Percentiles rank a stretch among this genome's conserved stretches.
These are phyloP conservation scores for Phytophthora foliorum DNA, from an alignment of 352 stramenopile species.

Conservation along the genomic window DNA sequence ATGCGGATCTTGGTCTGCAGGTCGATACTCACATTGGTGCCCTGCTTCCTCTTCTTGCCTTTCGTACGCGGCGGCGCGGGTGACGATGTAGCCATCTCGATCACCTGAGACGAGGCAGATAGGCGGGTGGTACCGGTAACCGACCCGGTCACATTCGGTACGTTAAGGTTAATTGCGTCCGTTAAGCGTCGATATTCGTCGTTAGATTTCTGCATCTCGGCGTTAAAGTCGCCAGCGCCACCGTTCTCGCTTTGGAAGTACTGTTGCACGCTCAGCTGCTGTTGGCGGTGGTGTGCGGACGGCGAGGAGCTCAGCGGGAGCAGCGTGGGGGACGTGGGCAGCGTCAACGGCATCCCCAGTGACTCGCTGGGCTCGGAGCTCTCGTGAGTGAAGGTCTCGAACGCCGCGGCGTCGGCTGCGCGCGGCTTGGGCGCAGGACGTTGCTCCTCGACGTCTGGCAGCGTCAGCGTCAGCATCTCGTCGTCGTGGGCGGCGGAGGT, in stretches of 20 bases:
- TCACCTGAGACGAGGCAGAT: conserved; percentile 15
- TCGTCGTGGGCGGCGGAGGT: conserved; percentile 31
- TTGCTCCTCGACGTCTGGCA: conserved; percentile 43
- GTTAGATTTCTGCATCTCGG: conserved; percentile 58
- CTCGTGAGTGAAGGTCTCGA: conserved; percentile 38
- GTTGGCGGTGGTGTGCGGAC: conserved; percentile 33
- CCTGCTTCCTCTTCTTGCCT: conserved; percentile 67
- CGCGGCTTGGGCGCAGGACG: conserved; percentile 14
- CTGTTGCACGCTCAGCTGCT: conserved; percentile 42
- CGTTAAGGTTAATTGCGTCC: conserved; percentile 41
- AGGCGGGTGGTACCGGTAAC: conserved; percentile 13
- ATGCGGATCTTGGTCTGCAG: conserved; percentile 88
- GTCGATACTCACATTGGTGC: conserved; percentile 78
- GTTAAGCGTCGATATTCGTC: conserved; percentile 58
- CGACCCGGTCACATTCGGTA: conserved; percentile 9
- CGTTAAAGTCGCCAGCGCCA: conserved; percentile 44
- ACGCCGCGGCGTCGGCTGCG: neutral
- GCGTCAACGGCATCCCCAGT: conserved; percentile 43
- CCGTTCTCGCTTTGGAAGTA: conserved; percentile 54
- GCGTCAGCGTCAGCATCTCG: conserved; percentile 54
- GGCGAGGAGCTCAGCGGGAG: conserved; percentile 53
- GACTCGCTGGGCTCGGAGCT: conserved; percentile 16
- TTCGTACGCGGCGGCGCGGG: conserved; percentile 8
- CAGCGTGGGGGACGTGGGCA: conserved; percentile 58
- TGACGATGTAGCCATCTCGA: conserved; percentile 6